These are phyloP conservation scores for Psilocybe sp. DNA, from an alignment of 768 basidiomycete species.

Conservation along the genomic window DNA sequence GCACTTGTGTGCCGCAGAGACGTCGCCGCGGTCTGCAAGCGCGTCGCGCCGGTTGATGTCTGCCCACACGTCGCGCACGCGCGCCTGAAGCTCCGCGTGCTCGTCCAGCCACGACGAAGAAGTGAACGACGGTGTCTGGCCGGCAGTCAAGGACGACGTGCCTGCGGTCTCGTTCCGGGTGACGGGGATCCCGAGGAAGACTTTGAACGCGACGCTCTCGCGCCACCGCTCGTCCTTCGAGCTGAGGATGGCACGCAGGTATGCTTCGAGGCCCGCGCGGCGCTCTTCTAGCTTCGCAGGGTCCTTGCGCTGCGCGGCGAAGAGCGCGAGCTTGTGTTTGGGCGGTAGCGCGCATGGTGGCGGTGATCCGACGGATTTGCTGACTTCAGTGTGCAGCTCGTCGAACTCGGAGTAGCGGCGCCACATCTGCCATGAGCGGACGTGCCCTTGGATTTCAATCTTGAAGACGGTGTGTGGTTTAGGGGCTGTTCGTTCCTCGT, in stretches of 20 bases:
- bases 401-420: constrained; percentile 94
- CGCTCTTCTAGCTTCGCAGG: constrained; percentile 74
- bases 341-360: constrained; percentile 82
- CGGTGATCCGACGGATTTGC: constrained; percentile 71
- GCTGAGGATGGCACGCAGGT: constrained; percentile 82
- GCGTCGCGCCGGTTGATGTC: constrained; percentile 88
- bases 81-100: constrained; percentile 72
- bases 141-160: constrained; percentile 25
- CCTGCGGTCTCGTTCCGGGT: constrained; percentile 31
- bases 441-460: constrained; percentile 83
- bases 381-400: constrained; percentile 79
- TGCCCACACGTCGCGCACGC: constrained; percentile 79
- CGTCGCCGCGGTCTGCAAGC: constrained; percentile 71
- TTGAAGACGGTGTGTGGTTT: constrained; percentile 81
- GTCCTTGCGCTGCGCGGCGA: constrained; percentile 54
- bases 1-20: constrained; percentile 69
- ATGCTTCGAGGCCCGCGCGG: constrained; percentile 71
- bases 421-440: constrained; percentile 93
- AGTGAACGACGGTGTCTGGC: constrained; percentile 53
- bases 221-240: constrained; percentile 84
- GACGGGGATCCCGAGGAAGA: constrained; percentile 83
- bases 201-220: constrained; percentile 71
- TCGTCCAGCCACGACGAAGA: constrained; percentile 88
- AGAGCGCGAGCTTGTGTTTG: constrained; percentile 73
- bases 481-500: constrained; percentile 66